Evolutionary conservation across 2,329 filamentous ascomycete species (phyloP).

Genomic region (Monilinia vaccinii-corymbosi): DNA sequence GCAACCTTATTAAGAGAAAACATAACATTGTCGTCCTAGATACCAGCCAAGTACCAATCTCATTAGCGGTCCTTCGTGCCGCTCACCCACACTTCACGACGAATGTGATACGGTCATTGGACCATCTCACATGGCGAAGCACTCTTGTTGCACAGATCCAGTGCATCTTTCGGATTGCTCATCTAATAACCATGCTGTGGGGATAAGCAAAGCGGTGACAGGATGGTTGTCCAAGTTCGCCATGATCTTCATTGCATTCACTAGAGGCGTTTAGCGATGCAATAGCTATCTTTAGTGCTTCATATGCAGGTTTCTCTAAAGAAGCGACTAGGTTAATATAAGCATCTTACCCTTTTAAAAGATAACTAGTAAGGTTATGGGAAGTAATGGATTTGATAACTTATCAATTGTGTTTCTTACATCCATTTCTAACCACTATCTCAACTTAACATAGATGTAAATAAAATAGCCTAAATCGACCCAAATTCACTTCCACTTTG

Average conservation of each 20-base stretch:
- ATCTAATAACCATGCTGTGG: not conserved
- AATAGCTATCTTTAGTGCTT: too few species aligned
- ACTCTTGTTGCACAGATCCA: not conserved
- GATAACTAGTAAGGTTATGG: too few species aligned
- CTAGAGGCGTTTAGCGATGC: not conserved
- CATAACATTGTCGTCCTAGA: not conserved
- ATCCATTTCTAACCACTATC: too few species aligned
- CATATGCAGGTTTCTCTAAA: too few species aligned
- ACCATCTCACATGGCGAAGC: constrained; percentile 1
- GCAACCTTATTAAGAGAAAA: not conserved
- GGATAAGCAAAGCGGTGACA: not conserved
- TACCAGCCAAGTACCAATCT: not conserved
- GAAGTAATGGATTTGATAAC: too few species aligned
- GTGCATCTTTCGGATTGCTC: not conserved
- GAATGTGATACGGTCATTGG: constrained; percentile 1
- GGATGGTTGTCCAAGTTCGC: not conserved
- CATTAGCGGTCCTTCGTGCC: not conserved
- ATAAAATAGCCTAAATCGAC: too few species aligned
- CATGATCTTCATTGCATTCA: not conserved
- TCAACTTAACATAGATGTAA: too few species aligned
- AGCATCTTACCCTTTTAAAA: too few species aligned
- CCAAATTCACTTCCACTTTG: too few species aligned
- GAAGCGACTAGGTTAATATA: too few species aligned
- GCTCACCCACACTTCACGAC: not conserved
- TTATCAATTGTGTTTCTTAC: too few species aligned